Evolutionary conservation across 805 yeast genomes (phyloP), one percentile per base, ranked within the genome.

Genomic region (Yamadazyma philogaea): DNA sequence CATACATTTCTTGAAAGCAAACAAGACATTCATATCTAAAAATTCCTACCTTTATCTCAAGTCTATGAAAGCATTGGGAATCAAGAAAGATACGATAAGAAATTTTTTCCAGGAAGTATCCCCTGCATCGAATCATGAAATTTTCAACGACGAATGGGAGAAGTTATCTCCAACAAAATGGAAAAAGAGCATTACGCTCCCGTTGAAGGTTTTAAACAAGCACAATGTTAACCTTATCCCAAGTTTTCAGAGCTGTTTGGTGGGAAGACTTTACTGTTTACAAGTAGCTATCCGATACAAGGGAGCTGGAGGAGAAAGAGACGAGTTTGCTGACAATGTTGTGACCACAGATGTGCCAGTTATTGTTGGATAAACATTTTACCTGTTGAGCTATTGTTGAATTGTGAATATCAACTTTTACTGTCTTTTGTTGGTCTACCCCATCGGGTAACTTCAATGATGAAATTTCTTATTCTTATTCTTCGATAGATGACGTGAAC

Each of bases 201-300:
- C 77, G 15, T 50, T 80, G 40, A 59, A 63, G 26, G 58, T 72
- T 16, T 50, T 59, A 24, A 68, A 71, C 35, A 73, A 74, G 41
- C 66, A 74, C 30, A 62, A 61, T 37, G 70, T 75, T 37, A 78
- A 81, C 1, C 56, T 83, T 42, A 56, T 79, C 14, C 88, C 88
- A 1, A 72, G 72, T 42, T 82, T 82, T 57, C 86, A 82, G 50
- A 74, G 72, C 38, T 83, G 88, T 58, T 60, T 78, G 42, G 66
- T 81, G n/a, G 74, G 82, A 3, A 68, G 88, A 54, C 57, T 74
- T 14, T 82, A 83, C 55, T 68, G 76, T 45, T 59, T 80, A 40
- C 74, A 79, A 43, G 68, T 78, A 1, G 54, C 57, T 21, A 70
- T 77, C 20, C 71, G 64, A 44, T 75, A 71, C 43, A 65, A 63